These are phyloP conservation scores for Galerina marginata DNA, from an alignment of 768 basidiomycete species.

Conservation along the genomic window DNA sequence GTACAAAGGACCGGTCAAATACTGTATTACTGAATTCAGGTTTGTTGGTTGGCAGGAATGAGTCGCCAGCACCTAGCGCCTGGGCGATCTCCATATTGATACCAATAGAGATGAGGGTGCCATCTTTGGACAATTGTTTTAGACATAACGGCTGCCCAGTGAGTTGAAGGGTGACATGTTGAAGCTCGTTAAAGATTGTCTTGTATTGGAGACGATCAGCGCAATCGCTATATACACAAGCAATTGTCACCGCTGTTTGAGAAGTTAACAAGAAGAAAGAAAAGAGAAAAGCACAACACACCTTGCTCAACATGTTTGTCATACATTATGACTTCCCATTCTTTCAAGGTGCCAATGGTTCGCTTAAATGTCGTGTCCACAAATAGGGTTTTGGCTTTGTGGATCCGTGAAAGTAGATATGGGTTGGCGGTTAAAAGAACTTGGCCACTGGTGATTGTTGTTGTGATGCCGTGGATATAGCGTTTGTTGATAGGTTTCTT, in stretches of 20 bases:
- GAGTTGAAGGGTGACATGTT: slow-evolving; percentile 12
- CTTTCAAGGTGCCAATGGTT: slow-evolving; percentile 15
- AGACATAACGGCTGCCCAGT: slow-evolving; percentile 19
- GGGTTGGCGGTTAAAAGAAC: slow-evolving; percentile 29
- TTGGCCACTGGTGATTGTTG: slow-evolving; percentile 10
- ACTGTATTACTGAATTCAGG: slow-evolving; percentile 21
- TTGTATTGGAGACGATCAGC: slow-evolving; percentile 20
- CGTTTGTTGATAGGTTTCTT: slow-evolving; percentile 30
- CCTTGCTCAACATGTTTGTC: slow-evolving; percentile 18
- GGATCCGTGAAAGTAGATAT: slow-evolving; percentile 18
- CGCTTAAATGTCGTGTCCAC: slow-evolving; percentile 24
- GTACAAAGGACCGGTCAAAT: too few species aligned
- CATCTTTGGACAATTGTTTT: slow-evolving; percentile 19
- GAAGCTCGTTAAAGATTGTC: slow-evolving; percentile 24
- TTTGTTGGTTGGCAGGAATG: slow-evolving; percentile 22
- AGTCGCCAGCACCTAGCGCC: slow-evolving; percentile 20
- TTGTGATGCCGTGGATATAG: slow-evolving; percentile 23
- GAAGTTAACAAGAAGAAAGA: background rate
- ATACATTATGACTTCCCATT: slow-evolving; percentile 25
- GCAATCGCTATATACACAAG: slow-evolving; percentile 19
- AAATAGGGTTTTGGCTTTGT: slow-evolving; percentile 14
- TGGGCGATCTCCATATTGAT: slow-evolving; percentile 26
- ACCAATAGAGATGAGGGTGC: slow-evolving; percentile 17
- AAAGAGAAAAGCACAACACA: background rate
- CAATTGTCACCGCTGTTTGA: slow-evolving; percentile 20